Evolutionary conservation across 2,329 filamentous ascomycete species (phyloP), one percentile per base, ranked within the genome.

Genomic region (Penicillium sp.): DNA sequence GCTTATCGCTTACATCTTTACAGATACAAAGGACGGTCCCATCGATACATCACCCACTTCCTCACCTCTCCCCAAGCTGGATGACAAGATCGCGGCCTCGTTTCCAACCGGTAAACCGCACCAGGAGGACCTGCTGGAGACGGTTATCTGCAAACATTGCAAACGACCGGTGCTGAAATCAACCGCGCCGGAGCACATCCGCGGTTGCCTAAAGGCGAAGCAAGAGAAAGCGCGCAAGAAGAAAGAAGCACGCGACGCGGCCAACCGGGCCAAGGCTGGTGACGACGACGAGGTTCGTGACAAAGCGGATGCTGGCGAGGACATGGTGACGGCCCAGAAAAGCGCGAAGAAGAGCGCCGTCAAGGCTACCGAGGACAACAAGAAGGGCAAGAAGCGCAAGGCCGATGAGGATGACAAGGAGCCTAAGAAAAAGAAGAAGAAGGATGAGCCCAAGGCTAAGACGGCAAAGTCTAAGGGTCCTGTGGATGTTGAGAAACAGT

Each of bases 401-500:
- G 84, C 86, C 6, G 86, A 89, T 6, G 85, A 70, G 46, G 78
- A 74, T 20, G 75, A 91, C 46, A 93, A 93, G 73, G 87, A 81
- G 13, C 86, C 87, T 0, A 93, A 92, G 71, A 82, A 84, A 57
- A 95, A 95, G 77, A 95, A 95, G 77, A 95, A 95, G 77, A 95
- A 95, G 74, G 89, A 95, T 55, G 89, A 95, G 64, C 85, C 86
- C 1, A 95, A 95, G 67, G 78, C 84, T 18, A 95, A 95, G 71
- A 78, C 81, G 1, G 81, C 88, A 0, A 95, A 95, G 64, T 86
- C 88, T 0, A 95, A 95, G 76, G 89, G 89, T 0, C 91, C 91
- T 2, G 91, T 96, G 35, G 91, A 96, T 70, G 91, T 96, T 18
- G 91, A 95, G 74, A 83, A 87, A 62, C 91, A 96, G 72, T 96